Evolutionary conservation across 2,329 filamentous ascomycete species (phyloP), one percentile per base, ranked within the genome.

Genomic region (Aspergillus quadrilineatus): DNA sequence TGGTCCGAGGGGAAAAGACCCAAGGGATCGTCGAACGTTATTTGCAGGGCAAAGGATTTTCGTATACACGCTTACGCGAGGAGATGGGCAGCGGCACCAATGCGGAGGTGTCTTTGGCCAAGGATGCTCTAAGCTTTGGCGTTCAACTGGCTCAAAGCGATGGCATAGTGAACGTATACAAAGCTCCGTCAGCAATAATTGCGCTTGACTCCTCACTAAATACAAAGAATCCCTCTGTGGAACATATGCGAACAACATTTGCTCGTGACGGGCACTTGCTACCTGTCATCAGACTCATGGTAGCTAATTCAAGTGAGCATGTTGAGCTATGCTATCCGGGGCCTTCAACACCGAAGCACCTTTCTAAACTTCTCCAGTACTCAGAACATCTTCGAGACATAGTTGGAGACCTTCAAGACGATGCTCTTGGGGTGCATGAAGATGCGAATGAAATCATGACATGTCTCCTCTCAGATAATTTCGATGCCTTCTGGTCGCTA

Each of bases 231-330:
- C 73, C 73, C 17, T 72, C 72, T 10, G 65, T 77, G 15, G 68
- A 73, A 51, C 71, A 74, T 50, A 69, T 77, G 50, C 69, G 72
- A 53, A 75, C 66, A 28, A 74, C 65, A 17, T 73, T 65, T 64
- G 69, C 69, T 57, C 69, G 63, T 4, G 66, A 69, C 52, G 70
- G 66, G 22, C 63, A 63, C 39, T 65, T 76, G 43, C 63, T 79
- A 22, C 77, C 77, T 2, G 73, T 78, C 41, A 68, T 80, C 44
- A 74, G 75, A 54, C 65, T 79, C 6, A 60, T 79, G 30, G 67
- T 79, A 17, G 68, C 75, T n/a, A 80, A 79, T 58, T 74, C 75
- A 1, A 73, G 72, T 39, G 77, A 80, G 56, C 77, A 80, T 60
- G 73, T 79, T 37, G 71, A 75, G 51, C 69, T 70, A 42, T 79